A percentile compares a stretch with the other conserved stretches of the same genome.
These are phyloP conservation scores for Sequoia sempervirens DNA, from an alignment of 75 land plant genomes.

Conservation along the genomic window DNA sequence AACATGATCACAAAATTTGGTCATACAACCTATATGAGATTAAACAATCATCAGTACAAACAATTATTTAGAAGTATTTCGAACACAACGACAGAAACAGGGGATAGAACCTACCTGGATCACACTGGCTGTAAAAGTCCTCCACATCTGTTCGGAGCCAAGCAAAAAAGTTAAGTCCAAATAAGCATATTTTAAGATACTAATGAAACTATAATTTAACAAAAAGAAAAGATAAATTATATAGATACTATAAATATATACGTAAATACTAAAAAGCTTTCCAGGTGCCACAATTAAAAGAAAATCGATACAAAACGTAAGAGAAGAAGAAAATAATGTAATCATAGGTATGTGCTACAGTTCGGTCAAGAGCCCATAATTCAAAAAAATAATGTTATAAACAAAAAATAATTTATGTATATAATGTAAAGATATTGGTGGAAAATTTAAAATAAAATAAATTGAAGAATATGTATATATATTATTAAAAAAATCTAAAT, in stretches of 20 bases:
- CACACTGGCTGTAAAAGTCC: conserved; percentile 35
- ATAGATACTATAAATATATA: neutral
- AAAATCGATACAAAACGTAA: neutral
- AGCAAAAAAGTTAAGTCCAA: neutral
- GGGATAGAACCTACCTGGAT: conserved; percentile 11
- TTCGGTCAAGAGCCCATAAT: neutral
- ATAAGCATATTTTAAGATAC: neutral
- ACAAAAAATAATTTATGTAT: neutral
- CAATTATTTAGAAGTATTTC: neutral
- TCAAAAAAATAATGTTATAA: neutral
- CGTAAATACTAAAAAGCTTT: neutral
- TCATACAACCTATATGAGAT: neutral
- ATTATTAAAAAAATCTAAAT: no score
- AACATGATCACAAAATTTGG: neutral
- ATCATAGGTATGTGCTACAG: neutral
- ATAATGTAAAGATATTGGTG: neutral
- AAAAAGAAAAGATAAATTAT: neutral
- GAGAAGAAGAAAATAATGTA: neutral
- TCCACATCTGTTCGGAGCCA: conserved; percentile 26
- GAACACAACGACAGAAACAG: neutral
- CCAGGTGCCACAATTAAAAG: neutral
- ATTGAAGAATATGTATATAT: no score
- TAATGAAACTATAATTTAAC: neutral
- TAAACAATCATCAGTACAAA: neutral
- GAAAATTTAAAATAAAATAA: no score